Evolutionary conservation across 257 asterid genomes (phyloP), one percentile per base, ranked within the genome.

Genomic region (Verbascum thapsus): DNA sequence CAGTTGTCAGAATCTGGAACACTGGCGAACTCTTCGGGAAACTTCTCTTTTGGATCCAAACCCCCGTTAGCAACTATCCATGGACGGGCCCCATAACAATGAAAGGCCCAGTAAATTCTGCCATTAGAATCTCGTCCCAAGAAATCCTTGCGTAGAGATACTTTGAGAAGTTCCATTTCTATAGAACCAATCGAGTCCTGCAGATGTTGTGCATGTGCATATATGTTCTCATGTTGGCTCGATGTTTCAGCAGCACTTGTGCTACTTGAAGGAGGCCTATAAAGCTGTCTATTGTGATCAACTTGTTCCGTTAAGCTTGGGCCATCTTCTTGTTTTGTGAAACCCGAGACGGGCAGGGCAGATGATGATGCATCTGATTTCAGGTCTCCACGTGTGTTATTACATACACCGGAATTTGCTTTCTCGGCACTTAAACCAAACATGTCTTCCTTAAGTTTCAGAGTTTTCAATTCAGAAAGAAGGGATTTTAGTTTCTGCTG

Each of bases 91-190:
- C 78, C 78, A 10, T 80, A 80, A 66, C 73, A 76, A 64, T 73
- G 73, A 50, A 74, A 85, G 37, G 58, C 80, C 99, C 96, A 92
- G 76, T 89, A 92, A 70, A 64, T 74, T 74, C 97, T 80, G 53
- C 99, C 99, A 48, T 75, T 81, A 42, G 91, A 74, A 78, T 92
- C 99, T 69, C 96, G 78, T 58, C 99, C 99, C 84, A 92, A 65
- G 69, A 66, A 82, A 68, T 87, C 95, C 80, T 83, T 90, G 17
- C 96, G 72, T 45, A 89, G 70, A 65, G 91, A 79, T 56, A 85
- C 71, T 67, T 79, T 83, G 44, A 60, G 68, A 61, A 87, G 83
- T 61, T 89, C 95, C 11, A 74, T 68, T 69, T 92, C 96, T 59
- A 74, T 62, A 34, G 81, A 67, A 67, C 80, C 79, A 73, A 89